phyloP scores from a whole-genome alignment of 2,329 filamentous ascomycete species.

The Chaetothyriales sp. region DNA sequence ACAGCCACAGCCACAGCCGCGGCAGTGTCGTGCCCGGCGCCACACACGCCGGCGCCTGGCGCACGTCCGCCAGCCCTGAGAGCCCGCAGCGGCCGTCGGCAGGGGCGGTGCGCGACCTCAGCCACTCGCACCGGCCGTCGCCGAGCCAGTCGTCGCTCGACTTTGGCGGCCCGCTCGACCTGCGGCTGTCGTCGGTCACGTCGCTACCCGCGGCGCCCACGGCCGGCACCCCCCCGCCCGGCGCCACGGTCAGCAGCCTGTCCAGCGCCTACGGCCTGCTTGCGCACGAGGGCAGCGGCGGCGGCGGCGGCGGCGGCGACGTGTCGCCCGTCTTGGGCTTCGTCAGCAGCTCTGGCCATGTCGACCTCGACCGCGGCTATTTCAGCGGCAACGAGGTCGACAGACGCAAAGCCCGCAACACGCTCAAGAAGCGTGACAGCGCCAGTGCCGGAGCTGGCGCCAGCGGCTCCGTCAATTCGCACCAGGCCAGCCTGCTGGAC shows the following conservation, averaged over 20 bases:
- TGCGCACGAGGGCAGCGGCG: conserved; percentile 17
- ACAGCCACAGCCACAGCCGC: conserved; percentile 10
- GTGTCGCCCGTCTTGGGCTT: conserved; percentile 20
- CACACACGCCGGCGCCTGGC: conserved; percentile 32
- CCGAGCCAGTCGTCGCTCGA: conserved; percentile 85
- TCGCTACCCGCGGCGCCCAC: conserved; percentile 12
- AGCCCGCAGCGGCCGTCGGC: conserved; percentile 52
- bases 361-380: conserved; percentile 73
- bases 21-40: conserved; percentile 23
- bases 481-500: conserved; percentile 63
- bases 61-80: conserved; percentile 29
- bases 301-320: too few relatives aligned
- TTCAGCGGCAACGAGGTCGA: conserved; percentile 84
- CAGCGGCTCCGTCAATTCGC: conserved; percentile 40
- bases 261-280: conserved; percentile 13
- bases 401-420: conserved; percentile 53
- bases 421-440: conserved; percentile 59
- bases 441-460: conserved; percentile 21
- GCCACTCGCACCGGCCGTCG: conserved; percentile 76
- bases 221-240: too few relatives aligned
- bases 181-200: conserved; percentile 16
- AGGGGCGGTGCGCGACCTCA: conserved; percentile 65
- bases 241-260: conserved; percentile 23
- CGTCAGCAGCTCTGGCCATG: conserved; percentile 23
- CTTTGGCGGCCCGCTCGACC: conserved; percentile 35